These are phyloP conservation scores for Amylostereum areolatum DNA, from an alignment of 1,284 basidiomycete species.

Conservation along the genomic window DNA sequence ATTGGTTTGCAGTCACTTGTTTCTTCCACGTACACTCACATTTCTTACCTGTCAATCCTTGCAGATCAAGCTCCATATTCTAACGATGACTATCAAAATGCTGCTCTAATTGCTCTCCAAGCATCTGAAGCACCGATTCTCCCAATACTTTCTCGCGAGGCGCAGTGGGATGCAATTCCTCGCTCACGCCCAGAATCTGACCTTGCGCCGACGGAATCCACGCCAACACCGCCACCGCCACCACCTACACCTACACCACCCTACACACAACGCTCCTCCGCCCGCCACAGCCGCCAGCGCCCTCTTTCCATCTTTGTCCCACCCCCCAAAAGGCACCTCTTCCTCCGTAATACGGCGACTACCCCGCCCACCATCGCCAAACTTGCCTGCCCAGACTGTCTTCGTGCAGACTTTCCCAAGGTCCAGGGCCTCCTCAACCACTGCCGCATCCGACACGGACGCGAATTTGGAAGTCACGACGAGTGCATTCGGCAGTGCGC, in stretches of 20 bases:
- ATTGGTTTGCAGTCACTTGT: too few species aligned
- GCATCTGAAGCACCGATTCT: conserved; percentile 47
- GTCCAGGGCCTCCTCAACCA: conserved; percentile 75
- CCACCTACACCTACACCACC: conserved; percentile 12
- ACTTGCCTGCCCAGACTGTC: conserved; percentile 57
- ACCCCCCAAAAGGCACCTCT: conserved; percentile 37
- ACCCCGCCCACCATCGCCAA: conserved; percentile 32
- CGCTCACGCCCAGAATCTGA: too few species aligned
- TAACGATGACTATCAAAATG: conserved; percentile 41
- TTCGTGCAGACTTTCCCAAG: conserved; percentile 59
- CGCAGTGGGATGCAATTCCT: too few species aligned
- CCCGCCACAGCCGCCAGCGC: conserved; percentile 21
- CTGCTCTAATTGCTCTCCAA: conserved; percentile 51
- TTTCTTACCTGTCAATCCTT: too few species aligned
- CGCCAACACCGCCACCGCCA: conserved; percentile 14
- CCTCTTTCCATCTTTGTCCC: conserved; percentile 20
- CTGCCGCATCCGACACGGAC: conserved; percentile 57
- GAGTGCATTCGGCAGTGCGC: conserved; percentile 67
- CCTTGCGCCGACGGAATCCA: too few species aligned
- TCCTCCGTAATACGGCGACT: conserved; percentile 31
- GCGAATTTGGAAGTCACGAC: conserved; percentile 71
- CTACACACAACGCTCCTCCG: conserved; percentile 15
- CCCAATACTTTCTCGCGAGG: conserved; percentile 41
- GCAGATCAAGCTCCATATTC: too few species aligned
- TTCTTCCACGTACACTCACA: too few species aligned